These are phyloP conservation scores for Metrosideros polymorpha DNA, from an alignment of 441 rosid species.

Conservation along the genomic window DNA sequence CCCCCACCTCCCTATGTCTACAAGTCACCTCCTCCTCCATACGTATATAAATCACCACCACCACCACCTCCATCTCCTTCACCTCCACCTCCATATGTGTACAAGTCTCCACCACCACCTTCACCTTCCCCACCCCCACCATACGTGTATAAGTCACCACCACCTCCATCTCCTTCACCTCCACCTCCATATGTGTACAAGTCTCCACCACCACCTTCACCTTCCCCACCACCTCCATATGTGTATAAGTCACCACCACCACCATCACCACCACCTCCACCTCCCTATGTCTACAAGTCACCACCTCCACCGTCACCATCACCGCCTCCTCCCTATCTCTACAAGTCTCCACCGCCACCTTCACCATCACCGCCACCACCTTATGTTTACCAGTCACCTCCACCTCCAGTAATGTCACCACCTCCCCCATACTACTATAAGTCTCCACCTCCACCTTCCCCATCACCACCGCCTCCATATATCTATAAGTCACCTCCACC, in stretches of 20 bases:
- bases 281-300: neutral
- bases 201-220: no score
- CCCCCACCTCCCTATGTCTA: neutral
- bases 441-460: neutral
- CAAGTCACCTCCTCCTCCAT: neutral
- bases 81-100: neutral
- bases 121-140: neutral
- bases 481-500: neutral
- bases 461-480: neutral
- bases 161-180: neutral
- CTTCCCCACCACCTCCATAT: no score
- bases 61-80: neutral
- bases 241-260: no score
- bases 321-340: neutral
- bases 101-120: neutral
- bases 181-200: neutral
- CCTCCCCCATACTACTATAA: neutral
- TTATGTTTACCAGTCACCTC: neutral
- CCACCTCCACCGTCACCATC: neutral
- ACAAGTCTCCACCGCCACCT: neutral
- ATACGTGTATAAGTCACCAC: neutral
- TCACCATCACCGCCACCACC: neutral
- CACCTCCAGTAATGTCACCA: neutral
- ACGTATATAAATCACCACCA: neutral
- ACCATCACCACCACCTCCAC: no score